Evolutionary conservation across 352 stramenopile species (phyloP), one percentile per base, ranked within the genome.

Genomic region (Globisporangium echinulatum): DNA sequence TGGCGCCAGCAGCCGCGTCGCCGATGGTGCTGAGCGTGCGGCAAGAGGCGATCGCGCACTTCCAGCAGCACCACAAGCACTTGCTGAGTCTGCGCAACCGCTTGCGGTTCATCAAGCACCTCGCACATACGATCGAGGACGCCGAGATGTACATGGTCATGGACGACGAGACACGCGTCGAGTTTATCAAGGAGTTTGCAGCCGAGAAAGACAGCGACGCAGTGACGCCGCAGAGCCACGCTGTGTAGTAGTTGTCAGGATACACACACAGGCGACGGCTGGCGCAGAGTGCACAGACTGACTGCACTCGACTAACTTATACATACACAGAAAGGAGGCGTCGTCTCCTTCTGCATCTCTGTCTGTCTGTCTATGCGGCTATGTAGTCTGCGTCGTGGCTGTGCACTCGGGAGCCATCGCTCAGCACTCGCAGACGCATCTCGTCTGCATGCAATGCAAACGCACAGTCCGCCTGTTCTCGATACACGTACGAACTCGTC

Each of bases 91-190:
- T 69, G 9, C 48, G 64, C 15, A 67, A 56, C 43, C 63, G 72
- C 8, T 40, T 75, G 38, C 63, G 56, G 7, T 77, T 84, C 25
- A 75, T 81, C 47, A 70, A 77, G 42, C 70, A 81, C 59, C 59
- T 84, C 7, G 66, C 67, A 2, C 59, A 68, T 33, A 40, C 70
- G 9, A 52, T 58, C 8, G 70, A 71, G 13, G 71, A 81, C 43
- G 67, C 71, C 1, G 69, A 80, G 56, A 75, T 77, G 62, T 84
- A 79, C 47, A 47, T 69, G 9, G 69, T 75, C 47, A 85, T 85
- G 75, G 68, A 76, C 59, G 68, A 74, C 48, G 63, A 70, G 52
- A 77, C 68, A 5, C 66, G 72, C 7, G 57, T 82, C 14, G 70
- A 77, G 63, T 80, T 74, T 61, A 68, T 79, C 56, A 81, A 76